Base-by-base conservation (phyloP, 257 asterid genomes). In the Ophiorrhiza pumila region DNA sequence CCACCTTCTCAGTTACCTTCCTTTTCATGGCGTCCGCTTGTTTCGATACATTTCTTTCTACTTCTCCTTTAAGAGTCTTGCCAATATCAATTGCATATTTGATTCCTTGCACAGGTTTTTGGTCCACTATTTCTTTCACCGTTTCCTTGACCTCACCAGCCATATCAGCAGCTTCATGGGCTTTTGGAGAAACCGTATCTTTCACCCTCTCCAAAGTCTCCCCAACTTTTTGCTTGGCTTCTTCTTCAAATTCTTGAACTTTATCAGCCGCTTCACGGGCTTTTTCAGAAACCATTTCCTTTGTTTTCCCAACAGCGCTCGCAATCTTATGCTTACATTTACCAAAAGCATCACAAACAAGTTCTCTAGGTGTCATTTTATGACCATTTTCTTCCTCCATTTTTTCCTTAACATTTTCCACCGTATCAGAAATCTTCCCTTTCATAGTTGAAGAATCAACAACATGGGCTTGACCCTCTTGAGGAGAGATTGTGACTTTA, bases 301-400 rank as follows among this genome's bases (percentile, higher is more conserved):
- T 70, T 0, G 84, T 68, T 29, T 41, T 74, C 17, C 77, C 84
- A 4, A 84, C 23, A 14, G 80, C 80, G 23, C 75, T 73, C 8
- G 68, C 81, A 15, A 84, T 52, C 39, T 45, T 84, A 34, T 77
- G 82, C 75, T 65, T 82, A 10, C 86, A 84, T 71, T 75, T 82
- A 0, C 83, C 88, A 45, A 56, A 80, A 15, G 85, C 84, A 61
- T 82, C 86, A 49, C 86, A 82, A 9, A 82, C 77, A 31, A 79
- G 74, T 39, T 80, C 84, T 61, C 55, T 60, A 9, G 83, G 43
- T 27, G 64, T 81, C 1, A 20, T 14, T 14, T 31, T 46, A 47
- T 77, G 66, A 39, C 63, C 37, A 64, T n/a, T 37, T 20, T 53
- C 68, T 41, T 72, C 32, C 25, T 70, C 64, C 47, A 72, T 3